These are phyloP conservation scores for Chaetomium fimeti DNA, from an alignment of 495 filamentous ascomycete species.

Conservation along the genomic window DNA sequence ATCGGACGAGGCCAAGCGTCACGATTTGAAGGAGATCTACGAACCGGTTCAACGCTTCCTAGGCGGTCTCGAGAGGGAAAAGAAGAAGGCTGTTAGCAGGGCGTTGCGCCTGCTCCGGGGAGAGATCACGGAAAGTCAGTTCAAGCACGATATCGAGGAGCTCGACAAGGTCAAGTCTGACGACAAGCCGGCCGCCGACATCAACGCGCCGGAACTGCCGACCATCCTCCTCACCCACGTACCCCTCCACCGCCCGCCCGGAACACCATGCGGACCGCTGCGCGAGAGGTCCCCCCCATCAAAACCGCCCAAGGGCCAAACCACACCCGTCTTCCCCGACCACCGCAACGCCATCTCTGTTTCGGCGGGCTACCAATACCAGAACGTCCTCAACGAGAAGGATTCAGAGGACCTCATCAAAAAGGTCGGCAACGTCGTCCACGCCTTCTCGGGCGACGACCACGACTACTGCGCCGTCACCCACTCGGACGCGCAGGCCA, in stretches of 20 bases:
- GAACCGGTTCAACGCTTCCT: conserved; percentile 75
- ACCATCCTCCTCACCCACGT: conserved; percentile 88
- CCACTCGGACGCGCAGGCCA: conserved; percentile 63
- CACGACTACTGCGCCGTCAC: conserved; percentile 95
- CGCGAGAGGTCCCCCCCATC: conserved; percentile 78
- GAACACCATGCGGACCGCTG: conserved; percentile 86
- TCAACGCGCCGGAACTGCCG: conserved; percentile 59
- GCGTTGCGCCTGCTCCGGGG: conserved; percentile 55
- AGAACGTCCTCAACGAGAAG: conserved; percentile 78
- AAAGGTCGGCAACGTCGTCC: conserved; percentile 69
- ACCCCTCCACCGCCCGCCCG: conserved; percentile 75
- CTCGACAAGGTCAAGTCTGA: conserved; percentile 43
- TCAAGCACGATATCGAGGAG: conserved; percentile 55
- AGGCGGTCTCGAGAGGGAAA: conserved; percentile 53
- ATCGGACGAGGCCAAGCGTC: conserved; percentile 41
- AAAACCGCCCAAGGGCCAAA: conserved; percentile 55
- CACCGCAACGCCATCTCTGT: conserved; percentile 75
- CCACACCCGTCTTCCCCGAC: conserved; percentile 59
- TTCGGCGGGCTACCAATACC: conserved; percentile 84
- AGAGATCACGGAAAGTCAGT: conserved; percentile 47
- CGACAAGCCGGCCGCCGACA: conserved; percentile 41
- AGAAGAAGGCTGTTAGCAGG: conserved; percentile 53
- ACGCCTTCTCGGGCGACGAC: conserved; percentile 93
- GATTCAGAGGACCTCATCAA: conserved; percentile 71
- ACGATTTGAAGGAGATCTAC: conserved; percentile 62